A percentile compares a stretch with the other conserved stretches of the same genome.
phyloP scores from a whole-genome alignment of 345 rosid species.

The Barbarea vulgaris region DNA sequence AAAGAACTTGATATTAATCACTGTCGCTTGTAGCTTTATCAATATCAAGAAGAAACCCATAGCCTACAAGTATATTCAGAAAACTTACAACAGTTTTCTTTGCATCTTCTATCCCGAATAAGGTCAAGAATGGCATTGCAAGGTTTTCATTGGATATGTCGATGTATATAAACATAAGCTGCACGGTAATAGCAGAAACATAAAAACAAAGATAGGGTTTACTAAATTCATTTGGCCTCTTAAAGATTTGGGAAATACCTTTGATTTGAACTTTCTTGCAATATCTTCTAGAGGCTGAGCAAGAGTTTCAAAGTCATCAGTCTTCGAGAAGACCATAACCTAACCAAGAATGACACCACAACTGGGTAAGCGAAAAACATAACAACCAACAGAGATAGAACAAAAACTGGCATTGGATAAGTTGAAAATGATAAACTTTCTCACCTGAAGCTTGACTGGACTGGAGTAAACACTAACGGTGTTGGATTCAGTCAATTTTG shows the following conservation, averaged over 20 bases:
- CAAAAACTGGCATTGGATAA: background rate
- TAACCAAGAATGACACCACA: conserved; percentile 51
- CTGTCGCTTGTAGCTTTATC: conserved; percentile 29
- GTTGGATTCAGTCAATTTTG: conserved; percentile 72
- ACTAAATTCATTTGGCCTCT: background rate
- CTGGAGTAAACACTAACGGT: conserved; percentile 72
- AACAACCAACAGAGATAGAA: conserved; percentile 1
- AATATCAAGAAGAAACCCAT: conserved; percentile 17
- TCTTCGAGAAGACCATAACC: conserved; percentile 69
- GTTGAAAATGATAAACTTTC: background rate
- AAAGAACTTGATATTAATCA: conserved; percentile 31
- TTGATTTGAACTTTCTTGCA: conserved; percentile 75
- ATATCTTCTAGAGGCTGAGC: conserved; percentile 63
- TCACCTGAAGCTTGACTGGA: conserved; percentile 80
- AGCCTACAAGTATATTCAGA: conserved; percentile 13
- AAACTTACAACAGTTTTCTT: conserved; percentile 63
- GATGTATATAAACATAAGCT: conserved; percentile 76
- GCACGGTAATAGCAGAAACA: conserved; percentile 37
- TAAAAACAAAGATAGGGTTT: conserved; percentile 13
- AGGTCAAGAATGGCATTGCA: conserved; percentile 88
- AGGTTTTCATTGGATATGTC: conserved; percentile 73
- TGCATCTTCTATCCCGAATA: conserved; percentile 84
- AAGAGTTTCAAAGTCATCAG: conserved; percentile 61
- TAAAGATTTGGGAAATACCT: conserved; percentile 47
- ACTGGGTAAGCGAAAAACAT: conserved; percentile 10